Conservation (phyloP, 78 protist species). For the slime mould (Dictyostelium discoideum) region DNA sequence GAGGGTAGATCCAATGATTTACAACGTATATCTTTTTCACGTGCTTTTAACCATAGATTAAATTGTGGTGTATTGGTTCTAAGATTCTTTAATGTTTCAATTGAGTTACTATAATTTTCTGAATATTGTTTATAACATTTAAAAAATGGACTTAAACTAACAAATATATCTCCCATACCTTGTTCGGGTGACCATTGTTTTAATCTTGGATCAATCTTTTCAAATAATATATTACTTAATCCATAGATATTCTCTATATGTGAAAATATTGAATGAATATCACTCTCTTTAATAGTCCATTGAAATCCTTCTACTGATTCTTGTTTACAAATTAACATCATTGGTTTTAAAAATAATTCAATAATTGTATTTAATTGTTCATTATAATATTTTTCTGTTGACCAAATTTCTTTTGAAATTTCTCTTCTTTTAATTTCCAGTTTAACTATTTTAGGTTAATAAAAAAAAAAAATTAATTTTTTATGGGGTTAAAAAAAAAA, state of each 20-base stretch:
- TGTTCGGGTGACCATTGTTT: not conserved
- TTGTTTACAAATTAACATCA: not conserved
- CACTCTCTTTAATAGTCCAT: constrained; percentile 32
- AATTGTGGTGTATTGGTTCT: not conserved
- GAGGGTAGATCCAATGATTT: constrained; percentile 54
- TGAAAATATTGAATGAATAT: constrained; percentile 58
- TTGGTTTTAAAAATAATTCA: constrained; percentile 41
- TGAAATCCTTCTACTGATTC: not conserved
- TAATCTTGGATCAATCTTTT: constrained; percentile 25
- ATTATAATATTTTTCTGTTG: constrained; percentile 64
- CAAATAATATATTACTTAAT: constrained; percentile 36
- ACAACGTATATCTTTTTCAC: constrained; percentile 65
- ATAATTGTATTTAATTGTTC: constrained; percentile 30
- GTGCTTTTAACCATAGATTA: constrained; percentile 18
- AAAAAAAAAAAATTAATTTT: not conserved
- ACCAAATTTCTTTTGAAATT: constrained; percentile 51
- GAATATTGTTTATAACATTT: constrained; percentile 58
- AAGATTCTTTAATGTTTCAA: constrained; percentile 26
- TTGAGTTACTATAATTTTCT: constrained; percentile 40
- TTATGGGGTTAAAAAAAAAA: too few species aligned
- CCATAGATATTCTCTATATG: constrained; percentile 61
- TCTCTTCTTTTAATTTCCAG: constrained; percentile 39
- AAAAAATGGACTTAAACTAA: constrained; percentile 47
- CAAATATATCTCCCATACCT: constrained; percentile 40
- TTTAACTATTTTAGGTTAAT: not conserved